These are phyloP conservation scores for Nigrospora sphaerica DNA, from an alignment of 2,329 filamentous ascomycete species.

Conservation along the genomic window DNA sequence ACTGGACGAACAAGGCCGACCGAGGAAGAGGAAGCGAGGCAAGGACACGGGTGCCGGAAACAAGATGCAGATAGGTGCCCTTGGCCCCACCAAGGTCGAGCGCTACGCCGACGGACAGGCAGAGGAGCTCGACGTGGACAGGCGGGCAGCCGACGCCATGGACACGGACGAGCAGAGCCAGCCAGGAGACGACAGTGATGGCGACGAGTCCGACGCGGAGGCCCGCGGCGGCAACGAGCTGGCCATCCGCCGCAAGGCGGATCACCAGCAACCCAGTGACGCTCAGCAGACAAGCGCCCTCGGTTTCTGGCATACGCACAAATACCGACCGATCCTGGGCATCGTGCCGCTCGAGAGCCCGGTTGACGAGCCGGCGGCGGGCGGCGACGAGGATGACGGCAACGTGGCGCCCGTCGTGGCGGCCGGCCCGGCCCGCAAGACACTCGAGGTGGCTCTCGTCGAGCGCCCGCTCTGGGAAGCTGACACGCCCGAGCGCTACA, in stretches of 20 bases:
- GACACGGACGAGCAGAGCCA: constrained; percentile 21
- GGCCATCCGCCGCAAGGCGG: constrained; percentile 17
- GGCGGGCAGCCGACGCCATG: constrained; percentile 15
- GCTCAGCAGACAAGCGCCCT: constrained; percentile 12
- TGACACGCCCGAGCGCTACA: constrained; percentile 30
- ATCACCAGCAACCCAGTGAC: constrained; percentile 16
- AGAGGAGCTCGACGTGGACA: constrained; percentile 19
- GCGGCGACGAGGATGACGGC: constrained; percentile 5
- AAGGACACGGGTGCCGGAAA: constrained; percentile 44
- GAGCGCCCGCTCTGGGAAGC: constrained; percentile 82
- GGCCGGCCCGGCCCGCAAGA: constrained; percentile 14
- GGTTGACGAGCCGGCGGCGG: constrained; percentile 21
- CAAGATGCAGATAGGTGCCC: constrained; percentile 38
- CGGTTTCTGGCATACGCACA: constrained; percentile 74
- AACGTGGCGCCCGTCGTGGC: constrained; percentile 1
- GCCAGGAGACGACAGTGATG: constrained; percentile 19
- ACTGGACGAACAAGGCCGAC: constrained; percentile 21
- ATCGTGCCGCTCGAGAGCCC: constrained; percentile 38
- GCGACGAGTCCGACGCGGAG: constrained; percentile 26
- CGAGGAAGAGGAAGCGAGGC: constrained; percentile 49
- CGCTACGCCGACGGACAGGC: constrained; percentile 9
- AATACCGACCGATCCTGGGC: constrained; percentile 90
- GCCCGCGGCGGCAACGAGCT: constrained; percentile 18
- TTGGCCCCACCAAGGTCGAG: constrained; percentile 19
- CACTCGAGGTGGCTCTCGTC: constrained; percentile 76